A percentile compares a stretch with the other conserved stretches of the same genome.
These are phyloP conservation scores for Calonectria hawksworthii DNA, from an alignment of 2,329 filamentous ascomycete genomes.

Conservation along the genomic window DNA sequence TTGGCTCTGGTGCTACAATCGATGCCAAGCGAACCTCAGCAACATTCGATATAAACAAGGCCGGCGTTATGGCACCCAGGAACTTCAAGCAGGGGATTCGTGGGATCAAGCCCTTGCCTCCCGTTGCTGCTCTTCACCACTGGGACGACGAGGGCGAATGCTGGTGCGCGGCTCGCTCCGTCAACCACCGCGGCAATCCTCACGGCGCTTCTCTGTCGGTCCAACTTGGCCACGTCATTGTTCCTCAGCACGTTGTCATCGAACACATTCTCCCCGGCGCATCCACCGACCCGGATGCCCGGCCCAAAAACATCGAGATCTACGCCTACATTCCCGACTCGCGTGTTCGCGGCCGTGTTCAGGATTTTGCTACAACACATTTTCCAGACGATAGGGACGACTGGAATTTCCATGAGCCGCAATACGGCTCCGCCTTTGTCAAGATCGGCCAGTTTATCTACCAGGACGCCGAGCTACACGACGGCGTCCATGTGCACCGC, in stretches of 20 bases:
- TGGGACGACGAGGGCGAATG: slow-evolving; percentile 90
- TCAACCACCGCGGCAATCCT: slow-evolving; percentile 57
- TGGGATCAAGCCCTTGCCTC: slow-evolving; percentile 48
- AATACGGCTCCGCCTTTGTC: slow-evolving; percentile 60
- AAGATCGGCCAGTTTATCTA: slow-evolving; percentile 72
- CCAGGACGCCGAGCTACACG: slow-evolving; percentile 57
- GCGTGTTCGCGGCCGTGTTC: slow-evolving; percentile 55
- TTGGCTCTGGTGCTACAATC: slow-evolving; percentile 75
- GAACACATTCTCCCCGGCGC: slow-evolving; percentile 78
- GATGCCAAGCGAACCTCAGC: slow-evolving; percentile 73
- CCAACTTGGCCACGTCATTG: slow-evolving; percentile 68
- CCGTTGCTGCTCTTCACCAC: slow-evolving; percentile 69
- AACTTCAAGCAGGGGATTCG: slow-evolving; percentile 37
- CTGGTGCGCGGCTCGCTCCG: slow-evolving; percentile 78
- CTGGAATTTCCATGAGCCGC: slow-evolving; percentile 48
- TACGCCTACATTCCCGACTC: slow-evolving; percentile 72
- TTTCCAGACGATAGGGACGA: slow-evolving; percentile 52
- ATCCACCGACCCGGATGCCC: slow-evolving; percentile 72
- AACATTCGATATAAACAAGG: slow-evolving; percentile 58
- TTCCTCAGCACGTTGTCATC: slow-evolving; percentile 78
- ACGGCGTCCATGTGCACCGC: slow-evolving; percentile 66
- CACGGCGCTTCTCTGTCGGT: slow-evolving; percentile 77
- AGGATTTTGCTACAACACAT: slow-evolving; percentile 59
- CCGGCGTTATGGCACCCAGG: slow-evolving; percentile 29
- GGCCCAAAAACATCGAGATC: slow-evolving; percentile 78